Evolutionary conservation across 2,329 filamentous ascomycete genomes (phyloP).

Genomic region (Rhynchosporium secalis): DNA sequence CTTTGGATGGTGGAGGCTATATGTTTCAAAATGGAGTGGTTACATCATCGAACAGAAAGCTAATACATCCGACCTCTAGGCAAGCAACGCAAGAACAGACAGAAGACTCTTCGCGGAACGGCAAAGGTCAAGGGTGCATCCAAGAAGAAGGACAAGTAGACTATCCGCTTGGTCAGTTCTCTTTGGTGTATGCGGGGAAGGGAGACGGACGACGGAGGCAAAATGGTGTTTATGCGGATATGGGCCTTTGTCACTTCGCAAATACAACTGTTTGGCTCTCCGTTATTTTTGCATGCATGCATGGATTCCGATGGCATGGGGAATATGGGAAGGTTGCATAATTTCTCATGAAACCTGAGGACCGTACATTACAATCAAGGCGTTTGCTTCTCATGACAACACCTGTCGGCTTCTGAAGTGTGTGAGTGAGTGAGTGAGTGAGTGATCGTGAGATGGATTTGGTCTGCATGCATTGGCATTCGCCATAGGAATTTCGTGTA

Average conservation of each 20-base stretch:
- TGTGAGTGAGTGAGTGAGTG: neutral
- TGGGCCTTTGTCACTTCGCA: slow-evolving; percentile 36
- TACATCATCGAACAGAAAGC: slow-evolving; percentile 21
- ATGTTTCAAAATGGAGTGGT: neutral
- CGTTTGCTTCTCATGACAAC: slow-evolving; percentile 29
- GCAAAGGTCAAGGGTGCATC: slow-evolving; percentile 96
- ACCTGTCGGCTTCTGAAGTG: neutral
- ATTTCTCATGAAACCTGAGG: slow-evolving; percentile 32
- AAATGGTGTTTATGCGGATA: slow-evolving; percentile 24
- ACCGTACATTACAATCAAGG: slow-evolving; percentile 35
- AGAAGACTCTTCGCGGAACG: slow-evolving; percentile 97
- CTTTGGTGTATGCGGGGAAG: slow-evolving; percentile 11
- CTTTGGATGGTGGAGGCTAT: slow-evolving; percentile 9
- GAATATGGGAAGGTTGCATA: slow-evolving; percentile 30
- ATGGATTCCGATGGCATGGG: slow-evolving; percentile 32
- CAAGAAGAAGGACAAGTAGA: slow-evolving; percentile 92
- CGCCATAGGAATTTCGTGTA: neutral
- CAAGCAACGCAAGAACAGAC: slow-evolving; percentile 99
- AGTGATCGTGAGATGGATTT: neutral
- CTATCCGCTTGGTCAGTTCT: slow-evolving; percentile 36
- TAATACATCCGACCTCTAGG: slow-evolving; percentile 56
- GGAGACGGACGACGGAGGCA: slow-evolving; percentile 17
- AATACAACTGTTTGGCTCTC: slow-evolving; percentile 27
- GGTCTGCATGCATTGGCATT: neutral
- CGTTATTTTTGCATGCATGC: slow-evolving; percentile 27